phyloP scores from a whole-genome alignment of 176 grass and related monocot species.

The Rhynchospora pubera region DNA sequence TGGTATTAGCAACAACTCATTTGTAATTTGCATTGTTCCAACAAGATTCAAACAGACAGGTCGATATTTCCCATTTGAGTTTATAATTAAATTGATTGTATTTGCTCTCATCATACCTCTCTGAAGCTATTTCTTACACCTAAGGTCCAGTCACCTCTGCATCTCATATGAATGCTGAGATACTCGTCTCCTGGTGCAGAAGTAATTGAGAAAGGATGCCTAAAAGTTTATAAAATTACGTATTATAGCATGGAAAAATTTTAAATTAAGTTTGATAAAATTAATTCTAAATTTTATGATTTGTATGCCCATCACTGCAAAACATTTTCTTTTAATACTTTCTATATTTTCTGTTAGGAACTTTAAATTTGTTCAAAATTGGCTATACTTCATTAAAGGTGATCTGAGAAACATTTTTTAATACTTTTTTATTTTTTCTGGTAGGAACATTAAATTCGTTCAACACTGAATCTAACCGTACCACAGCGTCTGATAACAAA shows the following conservation, averaged over 20 bases:
- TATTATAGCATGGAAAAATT: neutral
- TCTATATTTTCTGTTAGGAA: neutral
- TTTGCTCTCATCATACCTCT: constrained; percentile 16
- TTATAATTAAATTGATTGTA: neutral
- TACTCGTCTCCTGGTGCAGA: constrained; percentile 76
- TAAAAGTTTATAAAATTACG: neutral
- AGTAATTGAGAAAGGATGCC: constrained; percentile 92
- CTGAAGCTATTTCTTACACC: constrained; percentile 50
- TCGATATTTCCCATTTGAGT: neutral
- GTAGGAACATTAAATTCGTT: neutral
- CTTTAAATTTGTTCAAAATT: neutral
- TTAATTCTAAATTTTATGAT: neutral
- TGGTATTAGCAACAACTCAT: neutral
- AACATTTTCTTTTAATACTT: neutral
- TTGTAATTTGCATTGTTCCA: neutral
- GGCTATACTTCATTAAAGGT: neutral
- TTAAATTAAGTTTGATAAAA: neutral
- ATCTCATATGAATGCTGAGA: constrained; percentile 86
- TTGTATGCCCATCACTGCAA: neutral
- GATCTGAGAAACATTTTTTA: neutral
- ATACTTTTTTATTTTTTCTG: neutral
- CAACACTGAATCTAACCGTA: neutral
- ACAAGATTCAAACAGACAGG: neutral
- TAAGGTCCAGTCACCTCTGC: constrained; percentile 73
- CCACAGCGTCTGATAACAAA: neutral